These are phyloP conservation scores for Cutaneotrichosporon cavernicola DNA, from an alignment of 1,284 basidiomycete genomes.

Conservation along the genomic window DNA sequence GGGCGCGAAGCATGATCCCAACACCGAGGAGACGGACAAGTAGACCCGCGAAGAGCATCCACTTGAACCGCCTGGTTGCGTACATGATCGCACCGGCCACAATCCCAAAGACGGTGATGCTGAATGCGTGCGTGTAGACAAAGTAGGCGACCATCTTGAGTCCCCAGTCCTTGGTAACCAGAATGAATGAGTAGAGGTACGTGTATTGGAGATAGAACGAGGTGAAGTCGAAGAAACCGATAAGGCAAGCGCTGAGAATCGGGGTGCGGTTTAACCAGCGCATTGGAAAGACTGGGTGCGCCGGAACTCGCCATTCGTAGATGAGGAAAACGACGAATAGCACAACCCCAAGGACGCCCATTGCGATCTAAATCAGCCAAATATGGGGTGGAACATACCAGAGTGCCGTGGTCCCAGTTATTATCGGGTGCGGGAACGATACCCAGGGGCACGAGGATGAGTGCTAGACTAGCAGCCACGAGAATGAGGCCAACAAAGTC, in stretches of 20 bases:
- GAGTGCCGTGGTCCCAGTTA: conserved; percentile 30
- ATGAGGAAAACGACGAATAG: conserved; percentile 53
- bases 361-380: conserved; percentile 30
- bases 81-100: conserved; percentile 53
- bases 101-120: conserved; percentile 55
- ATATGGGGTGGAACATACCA: conserved; percentile 11
- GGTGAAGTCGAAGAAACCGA: conserved; percentile 71
- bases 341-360: conserved; percentile 53
- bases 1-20: conserved; percentile 70
- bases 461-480: conserved; percentile 61
- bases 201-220: conserved; percentile 56
- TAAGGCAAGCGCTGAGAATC: conserved; percentile 62
- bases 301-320: conserved; percentile 54
- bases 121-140: conserved; percentile 45
- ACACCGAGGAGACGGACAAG: conserved; percentile 68
- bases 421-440: conserved; percentile 51
- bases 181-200: conserved; percentile 48
- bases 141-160: conserved; percentile 47
- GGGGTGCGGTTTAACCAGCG: conserved; percentile 62
- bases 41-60: conserved; percentile 65
- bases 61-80: conserved; percentile 57
- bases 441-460: conserved; percentile 70
- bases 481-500: conserved; percentile 64
- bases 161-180: conserved; percentile 46
- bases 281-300: conserved; percentile 56